These are phyloP conservation scores for Sambucus nigra DNA, from an alignment of 129 eudicot genomes.

Conservation along the genomic window DNA sequence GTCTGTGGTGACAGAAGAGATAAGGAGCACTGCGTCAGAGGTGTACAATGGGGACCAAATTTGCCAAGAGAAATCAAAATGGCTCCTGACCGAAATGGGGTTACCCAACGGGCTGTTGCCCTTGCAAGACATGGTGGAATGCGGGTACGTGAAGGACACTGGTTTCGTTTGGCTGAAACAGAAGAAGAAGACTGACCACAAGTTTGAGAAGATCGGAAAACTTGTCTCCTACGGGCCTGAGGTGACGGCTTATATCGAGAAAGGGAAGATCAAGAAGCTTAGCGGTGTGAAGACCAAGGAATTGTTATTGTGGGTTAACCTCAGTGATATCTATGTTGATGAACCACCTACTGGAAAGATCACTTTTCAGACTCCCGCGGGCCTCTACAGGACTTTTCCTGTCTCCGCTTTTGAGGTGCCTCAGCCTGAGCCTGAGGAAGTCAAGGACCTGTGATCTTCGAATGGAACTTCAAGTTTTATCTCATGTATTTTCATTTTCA, in stretches of 20 bases:
- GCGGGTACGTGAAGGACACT: slow-evolving; percentile 41
- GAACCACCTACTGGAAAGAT: slow-evolving; percentile 46
- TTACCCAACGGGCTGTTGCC: slow-evolving; percentile 53
- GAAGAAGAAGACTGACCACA: slow-evolving; percentile 39
- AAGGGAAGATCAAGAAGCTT: slow-evolving; percentile 48
- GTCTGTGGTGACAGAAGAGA: slow-evolving; percentile 47
- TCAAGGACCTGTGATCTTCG: not conserved
- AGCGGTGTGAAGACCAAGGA: slow-evolving; percentile 73
- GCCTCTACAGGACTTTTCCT: slow-evolving; percentile 53
- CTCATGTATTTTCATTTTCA: too few relatives aligned
- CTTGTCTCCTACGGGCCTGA: slow-evolving; percentile 32
- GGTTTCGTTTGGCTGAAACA: slow-evolving; percentile 65
- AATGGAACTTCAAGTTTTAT: not conserved
- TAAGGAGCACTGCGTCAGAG: slow-evolving; percentile 41
- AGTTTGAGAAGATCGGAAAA: slow-evolving; percentile 35
- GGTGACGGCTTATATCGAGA: slow-evolving; percentile 40
- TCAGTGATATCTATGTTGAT: slow-evolving; percentile 44
- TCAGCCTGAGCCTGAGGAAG: slow-evolving; percentile 9
- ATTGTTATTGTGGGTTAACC: slow-evolving; percentile 45
- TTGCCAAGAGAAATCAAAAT: slow-evolving; percentile 30
- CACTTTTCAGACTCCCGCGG: slow-evolving; percentile 48
- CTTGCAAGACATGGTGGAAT: slow-evolving; percentile 40
- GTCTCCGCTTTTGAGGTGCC: slow-evolving; percentile 42
- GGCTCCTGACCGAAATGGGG: slow-evolving; percentile 38
- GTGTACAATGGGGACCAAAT: slow-evolving; percentile 40